Conservation (phyloP, 371 early-diverging fungal species). For the Mucor lusitanicus region DNA sequence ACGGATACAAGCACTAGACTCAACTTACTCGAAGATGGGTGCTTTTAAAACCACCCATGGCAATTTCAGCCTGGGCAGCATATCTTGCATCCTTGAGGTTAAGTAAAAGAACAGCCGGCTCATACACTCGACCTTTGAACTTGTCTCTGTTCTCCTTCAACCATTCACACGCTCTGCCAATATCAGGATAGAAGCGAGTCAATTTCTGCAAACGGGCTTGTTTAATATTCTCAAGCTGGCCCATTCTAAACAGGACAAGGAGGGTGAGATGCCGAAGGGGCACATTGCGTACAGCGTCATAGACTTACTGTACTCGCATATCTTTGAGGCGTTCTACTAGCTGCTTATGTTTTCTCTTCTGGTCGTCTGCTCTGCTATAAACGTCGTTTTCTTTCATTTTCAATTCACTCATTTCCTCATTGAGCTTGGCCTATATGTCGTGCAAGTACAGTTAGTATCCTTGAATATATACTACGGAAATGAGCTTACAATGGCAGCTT, state of each 20-base stretch:
- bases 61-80: conserved; percentile 68
- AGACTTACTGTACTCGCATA: conserved; percentile 13
- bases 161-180: conserved; percentile 65
- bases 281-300: background rate
- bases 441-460: background rate
- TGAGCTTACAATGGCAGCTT: conserved; percentile 39
- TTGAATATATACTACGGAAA: background rate
- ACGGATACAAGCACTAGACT: background rate
- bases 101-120: conserved; percentile 70
- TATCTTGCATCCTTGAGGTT: conserved; percentile 65
- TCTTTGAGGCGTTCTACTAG: background rate
- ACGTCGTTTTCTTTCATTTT: background rate
- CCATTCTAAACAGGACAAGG: conserved; percentile 29
- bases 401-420: conserved; percentile 9
- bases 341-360: background rate
- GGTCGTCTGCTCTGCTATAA: background rate
- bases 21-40: conserved; percentile 47
- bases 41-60: conserved; percentile 37
- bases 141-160: conserved; percentile 57
- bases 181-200: conserved; percentile 44
- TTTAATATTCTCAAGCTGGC: conserved; percentile 59
- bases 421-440: conserved; percentile 1
- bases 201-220: conserved; percentile 51
- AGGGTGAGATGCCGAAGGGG: background rate
- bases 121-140: conserved; percentile 75